These are phyloP conservation scores for Nicotiana obtusifolia DNA, from an alignment of 257 asterid genomes.

Conservation along the genomic window DNA sequence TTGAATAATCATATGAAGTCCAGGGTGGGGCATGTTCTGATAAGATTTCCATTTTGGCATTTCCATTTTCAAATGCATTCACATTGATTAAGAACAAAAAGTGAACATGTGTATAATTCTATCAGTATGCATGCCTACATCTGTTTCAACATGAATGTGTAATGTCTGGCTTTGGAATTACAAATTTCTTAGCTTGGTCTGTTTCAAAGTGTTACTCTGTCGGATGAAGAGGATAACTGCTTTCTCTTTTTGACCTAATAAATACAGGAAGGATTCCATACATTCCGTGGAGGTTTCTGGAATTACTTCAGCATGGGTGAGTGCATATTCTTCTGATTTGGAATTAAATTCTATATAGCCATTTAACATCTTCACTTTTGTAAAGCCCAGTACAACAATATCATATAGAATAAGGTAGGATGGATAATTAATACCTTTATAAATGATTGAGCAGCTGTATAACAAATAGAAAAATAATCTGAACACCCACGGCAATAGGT, in stretches of 20 bases:
- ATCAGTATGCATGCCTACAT: neutral
- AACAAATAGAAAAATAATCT: neutral
- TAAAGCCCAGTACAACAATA: neutral
- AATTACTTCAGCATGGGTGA: conserved; percentile 57
- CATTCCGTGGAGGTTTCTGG: conserved; percentile 56
- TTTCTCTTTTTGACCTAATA: neutral
- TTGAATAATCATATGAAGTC: neutral
- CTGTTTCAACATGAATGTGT: neutral
- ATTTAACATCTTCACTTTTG: neutral
- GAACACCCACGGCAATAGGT: neutral
- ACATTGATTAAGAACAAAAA: neutral
- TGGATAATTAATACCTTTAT: neutral
- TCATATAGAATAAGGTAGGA: neutral
- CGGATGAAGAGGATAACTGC: neutral
- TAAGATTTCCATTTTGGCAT: neutral
- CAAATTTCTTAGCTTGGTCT: neutral
- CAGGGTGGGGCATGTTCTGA: neutral
- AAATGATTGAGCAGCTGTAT: neutral
- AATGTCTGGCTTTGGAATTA: neutral
- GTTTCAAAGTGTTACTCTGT: neutral
- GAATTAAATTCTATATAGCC: neutral
- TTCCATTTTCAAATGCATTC: neutral
- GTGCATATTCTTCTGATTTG: conserved; percentile 11
- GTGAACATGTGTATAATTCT: neutral
- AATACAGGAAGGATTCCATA: conserved; percentile 37